phyloP scores from a whole-genome alignment of 768 basidiomycete species.

The Lentinula raphanica region DNA sequence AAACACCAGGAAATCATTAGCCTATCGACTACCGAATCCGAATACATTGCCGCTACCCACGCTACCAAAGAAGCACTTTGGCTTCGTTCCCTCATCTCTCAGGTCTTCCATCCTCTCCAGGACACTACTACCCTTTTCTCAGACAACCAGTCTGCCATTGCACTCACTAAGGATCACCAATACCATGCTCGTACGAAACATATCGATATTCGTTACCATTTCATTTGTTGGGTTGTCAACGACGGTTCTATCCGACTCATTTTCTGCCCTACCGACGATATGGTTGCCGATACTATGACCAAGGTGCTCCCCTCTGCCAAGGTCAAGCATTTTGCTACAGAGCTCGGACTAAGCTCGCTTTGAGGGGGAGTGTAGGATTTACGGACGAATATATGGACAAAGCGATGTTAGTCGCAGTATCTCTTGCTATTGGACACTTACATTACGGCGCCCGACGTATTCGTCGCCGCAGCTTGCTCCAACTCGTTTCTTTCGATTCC shows the following conservation, averaged over 20 bases:
- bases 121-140: slow-evolving; percentile 11
- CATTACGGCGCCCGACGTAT: too few relatives aligned
- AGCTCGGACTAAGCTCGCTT: background rate
- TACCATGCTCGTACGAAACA: slow-evolving; percentile 29
- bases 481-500: too few relatives aligned
- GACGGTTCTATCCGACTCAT: background rate
- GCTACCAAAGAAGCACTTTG: slow-evolving; percentile 22
- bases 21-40: too few relatives aligned
- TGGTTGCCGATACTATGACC: slow-evolving; percentile 25
- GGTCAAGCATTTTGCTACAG: background rate
- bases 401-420: too few relatives aligned
- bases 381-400: too few relatives aligned
- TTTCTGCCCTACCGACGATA: slow-evolving; percentile 17
- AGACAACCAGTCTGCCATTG: slow-evolving; percentile 25
- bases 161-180: slow-evolving; percentile 16
- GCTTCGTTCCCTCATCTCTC: slow-evolving; percentile 21
- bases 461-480: too few relatives aligned
- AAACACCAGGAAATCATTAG: too few relatives aligned
- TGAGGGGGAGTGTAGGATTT: slow-evolving; percentile 2
- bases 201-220: slow-evolving; percentile 31
- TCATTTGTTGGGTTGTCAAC: slow-evolving; percentile 20
- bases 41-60: slow-evolving; percentile 20
- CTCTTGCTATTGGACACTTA: too few relatives aligned
- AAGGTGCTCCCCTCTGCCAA: slow-evolving; percentile 10
- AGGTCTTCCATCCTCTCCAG: slow-evolving; percentile 6